phyloP scores from a whole-genome alignment of 2,329 filamentous ascomycete genomes.

The Dothideomycetidae sp. region DNA sequence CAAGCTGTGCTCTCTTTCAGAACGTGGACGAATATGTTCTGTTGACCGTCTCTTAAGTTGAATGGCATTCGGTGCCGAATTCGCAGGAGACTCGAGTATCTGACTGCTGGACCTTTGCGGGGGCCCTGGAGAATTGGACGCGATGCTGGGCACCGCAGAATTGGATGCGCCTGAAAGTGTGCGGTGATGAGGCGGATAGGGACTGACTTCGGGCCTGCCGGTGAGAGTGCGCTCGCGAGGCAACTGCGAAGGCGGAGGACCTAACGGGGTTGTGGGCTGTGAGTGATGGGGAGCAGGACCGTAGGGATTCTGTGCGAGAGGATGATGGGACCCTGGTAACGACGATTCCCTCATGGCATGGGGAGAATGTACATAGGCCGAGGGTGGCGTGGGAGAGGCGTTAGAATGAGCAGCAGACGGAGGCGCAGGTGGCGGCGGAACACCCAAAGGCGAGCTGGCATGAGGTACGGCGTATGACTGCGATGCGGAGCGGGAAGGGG shows the following conservation, averaged over 20 bases:
- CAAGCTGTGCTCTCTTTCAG: slow-evolving; percentile 54
- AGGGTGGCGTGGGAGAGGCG: slow-evolving; percentile 22
- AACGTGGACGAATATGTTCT: slow-evolving; percentile 33
- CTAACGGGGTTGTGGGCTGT: slow-evolving; percentile 35
- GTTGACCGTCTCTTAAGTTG: slow-evolving; percentile 14
- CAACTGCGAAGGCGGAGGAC: slow-evolving; percentile 26
- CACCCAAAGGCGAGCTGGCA: slow-evolving; percentile 11
- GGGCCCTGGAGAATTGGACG: slow-evolving; percentile 19
- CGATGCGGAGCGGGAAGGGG: slow-evolving; percentile 2
- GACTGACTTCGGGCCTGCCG: slow-evolving; percentile 18
- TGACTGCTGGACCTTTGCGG: slow-evolving; percentile 16
- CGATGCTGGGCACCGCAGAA: slow-evolving; percentile 12
- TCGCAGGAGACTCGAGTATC: slow-evolving; percentile 26
- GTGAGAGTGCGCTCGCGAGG: slow-evolving; percentile 17
- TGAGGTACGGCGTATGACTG: slow-evolving; percentile 13
- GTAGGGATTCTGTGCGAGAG: slow-evolving; percentile 21
- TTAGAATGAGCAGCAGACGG: slow-evolving; percentile 10
- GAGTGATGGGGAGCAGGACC: slow-evolving; percentile 25
- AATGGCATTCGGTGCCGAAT: slow-evolving; percentile 12
- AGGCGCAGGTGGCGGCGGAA: slow-evolving; percentile 9
- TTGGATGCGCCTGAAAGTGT: slow-evolving; percentile 21
- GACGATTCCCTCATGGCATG: slow-evolving; percentile 19
- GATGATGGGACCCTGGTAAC: slow-evolving; percentile 17
- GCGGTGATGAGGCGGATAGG: slow-evolving; percentile 18
- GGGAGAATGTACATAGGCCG: slow-evolving; percentile 20